Conservation (phyloP, 2,329 filamentous ascomycete species). For the Fusarium clavum region DNA sequence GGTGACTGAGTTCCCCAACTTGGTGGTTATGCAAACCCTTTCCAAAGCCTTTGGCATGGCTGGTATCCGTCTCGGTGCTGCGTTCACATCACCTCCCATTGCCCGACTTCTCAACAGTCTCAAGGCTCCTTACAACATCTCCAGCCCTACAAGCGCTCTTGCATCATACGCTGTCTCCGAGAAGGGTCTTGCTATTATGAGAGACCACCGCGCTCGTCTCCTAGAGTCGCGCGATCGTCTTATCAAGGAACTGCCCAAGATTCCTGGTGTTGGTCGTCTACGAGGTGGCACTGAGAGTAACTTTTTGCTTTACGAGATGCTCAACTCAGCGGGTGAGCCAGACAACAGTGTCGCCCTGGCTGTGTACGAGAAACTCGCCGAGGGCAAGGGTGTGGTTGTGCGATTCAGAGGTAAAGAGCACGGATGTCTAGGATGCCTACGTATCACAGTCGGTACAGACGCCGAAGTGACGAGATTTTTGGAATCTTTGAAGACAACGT, state of each 20-base stretch:
- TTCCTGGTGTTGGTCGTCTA: constrained; percentile 83
- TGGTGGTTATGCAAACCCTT: constrained; percentile 98
- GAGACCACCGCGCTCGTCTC: constrained; percentile 74
- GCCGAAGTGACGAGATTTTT: constrained; percentile 85
- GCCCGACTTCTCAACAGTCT: constrained; percentile 87
- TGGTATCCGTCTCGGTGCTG: constrained; percentile 88
- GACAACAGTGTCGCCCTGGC: constrained; percentile 82
- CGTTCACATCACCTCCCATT: constrained; percentile 81
- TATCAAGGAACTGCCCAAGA: constrained; percentile 75
- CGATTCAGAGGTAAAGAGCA: constrained; percentile 93
- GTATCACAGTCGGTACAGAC: constrained; percentile 93
- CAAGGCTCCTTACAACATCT: constrained; percentile 97
- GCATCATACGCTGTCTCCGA: constrained; percentile 78
- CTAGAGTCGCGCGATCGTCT: constrained; percentile 82
- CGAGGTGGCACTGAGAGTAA: constrained; percentile 85
- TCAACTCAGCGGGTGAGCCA: constrained; percentile 77
- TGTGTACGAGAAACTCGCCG: constrained; percentile 87
- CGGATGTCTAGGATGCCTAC: constrained; percentile 87
- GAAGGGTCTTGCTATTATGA: constrained; percentile 79
- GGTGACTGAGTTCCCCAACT: constrained; percentile 91
- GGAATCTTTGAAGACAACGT: constrained; percentile 67
- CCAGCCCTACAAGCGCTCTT: constrained; percentile 85
- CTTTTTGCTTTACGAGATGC: constrained; percentile 90
- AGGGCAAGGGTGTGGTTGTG: constrained; percentile 89
- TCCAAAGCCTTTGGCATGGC: constrained; percentile 97